These are phyloP conservation scores for Botrytis squamosa DNA, from an alignment of 2,329 filamentous ascomycete genomes.

Conservation along the genomic window DNA sequence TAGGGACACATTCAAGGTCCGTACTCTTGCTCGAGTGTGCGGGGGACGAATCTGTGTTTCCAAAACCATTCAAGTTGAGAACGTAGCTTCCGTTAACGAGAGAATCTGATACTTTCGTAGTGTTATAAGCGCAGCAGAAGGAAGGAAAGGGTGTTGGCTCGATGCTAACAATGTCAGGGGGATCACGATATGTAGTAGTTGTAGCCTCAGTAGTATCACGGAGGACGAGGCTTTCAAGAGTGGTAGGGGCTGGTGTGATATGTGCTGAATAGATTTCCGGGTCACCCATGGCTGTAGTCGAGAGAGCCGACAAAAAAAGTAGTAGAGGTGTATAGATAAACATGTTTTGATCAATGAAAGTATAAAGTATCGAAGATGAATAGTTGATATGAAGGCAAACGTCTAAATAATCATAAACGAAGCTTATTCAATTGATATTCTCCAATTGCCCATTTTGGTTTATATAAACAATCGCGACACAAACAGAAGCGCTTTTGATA, in stretches of 20 bases:
- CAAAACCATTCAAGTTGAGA: neutral
- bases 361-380: neutral
- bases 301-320: neutral
- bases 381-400: neutral
- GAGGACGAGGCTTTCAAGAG: neutral
- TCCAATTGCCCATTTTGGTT: neutral
- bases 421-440: neutral
- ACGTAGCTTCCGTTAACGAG: neutral
- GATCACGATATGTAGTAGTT: neutral
- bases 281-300: neutral
- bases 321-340: neutral
- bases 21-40: neutral
- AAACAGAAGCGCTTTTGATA: neutral
- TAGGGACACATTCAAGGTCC: neutral
- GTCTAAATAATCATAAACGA: neutral
- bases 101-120: neutral
- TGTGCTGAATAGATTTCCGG: neutral
- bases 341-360: neutral
- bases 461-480: neutral
- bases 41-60: neutral
- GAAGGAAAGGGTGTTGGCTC: neutral
- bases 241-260: neutral
- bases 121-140: neutral
- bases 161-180: neutral
- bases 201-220: neutral